A percentile compares a stretch with the other conserved stretches of the same genome.
phyloP scores from a whole-genome alignment of 2,329 filamentous ascomycete species.

The Cercospora zeae-maydis region DNA sequence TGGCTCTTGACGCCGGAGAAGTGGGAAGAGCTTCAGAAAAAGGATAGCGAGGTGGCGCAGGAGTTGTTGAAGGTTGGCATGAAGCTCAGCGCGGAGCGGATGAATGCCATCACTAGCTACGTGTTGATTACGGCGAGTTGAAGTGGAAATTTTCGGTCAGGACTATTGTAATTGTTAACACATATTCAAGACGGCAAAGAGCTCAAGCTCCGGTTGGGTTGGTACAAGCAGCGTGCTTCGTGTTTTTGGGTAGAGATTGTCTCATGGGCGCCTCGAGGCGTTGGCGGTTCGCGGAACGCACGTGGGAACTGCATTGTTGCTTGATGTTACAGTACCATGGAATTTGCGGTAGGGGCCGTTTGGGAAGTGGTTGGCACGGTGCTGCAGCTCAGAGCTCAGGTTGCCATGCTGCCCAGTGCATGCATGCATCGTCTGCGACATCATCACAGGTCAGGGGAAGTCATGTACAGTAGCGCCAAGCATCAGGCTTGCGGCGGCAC shows the following conservation, averaged over 20 bases:
- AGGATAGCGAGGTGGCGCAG: conserved; percentile 71
- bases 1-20: conserved; percentile 73
- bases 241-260: not conserved
- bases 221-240: not conserved
- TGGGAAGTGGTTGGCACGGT: not conserved
- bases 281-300: not conserved
- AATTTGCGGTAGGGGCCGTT: not conserved
- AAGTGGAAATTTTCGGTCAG: conserved; percentile 12
- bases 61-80: conserved; percentile 84
- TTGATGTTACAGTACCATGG: not conserved
- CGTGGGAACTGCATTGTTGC: not conserved
- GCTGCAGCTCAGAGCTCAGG: not conserved
- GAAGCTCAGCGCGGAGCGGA: conserved; percentile 90
- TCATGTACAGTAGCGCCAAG: not conserved
- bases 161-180: too few species aligned
- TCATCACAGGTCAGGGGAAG: not conserved
- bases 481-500: not conserved
- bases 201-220: not conserved
- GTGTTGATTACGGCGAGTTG: conserved; percentile 43
- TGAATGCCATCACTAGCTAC: conserved; percentile 63
- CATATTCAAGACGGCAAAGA: not conserved
- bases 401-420: too few species aligned
- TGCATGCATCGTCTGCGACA: too few species aligned
- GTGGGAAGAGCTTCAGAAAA: conserved; percentile 69
- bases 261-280: not conserved